phyloP scores from a whole-genome alignment of 129 eudicot species.

The Mikania micrantha region DNA sequence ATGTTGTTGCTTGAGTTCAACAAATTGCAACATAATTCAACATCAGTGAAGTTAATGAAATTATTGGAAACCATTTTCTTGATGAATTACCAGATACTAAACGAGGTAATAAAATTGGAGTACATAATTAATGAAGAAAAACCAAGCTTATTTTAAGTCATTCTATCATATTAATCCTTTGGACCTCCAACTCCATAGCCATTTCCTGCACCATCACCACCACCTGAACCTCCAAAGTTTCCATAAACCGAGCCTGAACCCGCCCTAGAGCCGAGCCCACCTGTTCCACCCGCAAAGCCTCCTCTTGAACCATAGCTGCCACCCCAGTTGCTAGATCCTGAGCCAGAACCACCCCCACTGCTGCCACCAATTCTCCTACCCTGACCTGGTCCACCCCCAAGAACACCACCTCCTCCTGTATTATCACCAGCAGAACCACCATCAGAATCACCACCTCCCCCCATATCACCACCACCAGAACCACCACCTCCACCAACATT shows the following conservation, averaged over 20 bases:
- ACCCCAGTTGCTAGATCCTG: conserved; percentile 28
- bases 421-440: neutral
- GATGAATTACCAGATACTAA: neutral
- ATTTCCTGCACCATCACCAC: conserved; percentile 15
- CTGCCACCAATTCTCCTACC: neutral
- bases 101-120: neutral
- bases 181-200: conserved; percentile 30
- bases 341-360: conserved; percentile 13
- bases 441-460: conserved; percentile 8
- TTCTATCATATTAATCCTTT: conserved; percentile 15
- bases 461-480: conserved; percentile 8
- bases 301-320: conserved; percentile 35
- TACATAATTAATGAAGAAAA: conserved; percentile 14
- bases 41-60: neutral
- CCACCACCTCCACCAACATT: conserved; percentile 23
- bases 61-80: too few relatives aligned
- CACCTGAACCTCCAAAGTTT: conserved; percentile 14
- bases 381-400: neutral
- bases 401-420: neutral
- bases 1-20: too few relatives aligned
- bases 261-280: conserved; percentile 12
- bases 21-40: neutral
- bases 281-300: conserved; percentile 18
- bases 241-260: conserved; percentile 27
- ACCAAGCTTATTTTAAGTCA: conserved; percentile 22